A percentile compares a stretch with the other conserved stretches of the same genome.
These are phyloP conservation scores for Cercospora sp. DNA, from an alignment of 2,329 filamentous ascomycete genomes.

Conservation along the genomic window DNA sequence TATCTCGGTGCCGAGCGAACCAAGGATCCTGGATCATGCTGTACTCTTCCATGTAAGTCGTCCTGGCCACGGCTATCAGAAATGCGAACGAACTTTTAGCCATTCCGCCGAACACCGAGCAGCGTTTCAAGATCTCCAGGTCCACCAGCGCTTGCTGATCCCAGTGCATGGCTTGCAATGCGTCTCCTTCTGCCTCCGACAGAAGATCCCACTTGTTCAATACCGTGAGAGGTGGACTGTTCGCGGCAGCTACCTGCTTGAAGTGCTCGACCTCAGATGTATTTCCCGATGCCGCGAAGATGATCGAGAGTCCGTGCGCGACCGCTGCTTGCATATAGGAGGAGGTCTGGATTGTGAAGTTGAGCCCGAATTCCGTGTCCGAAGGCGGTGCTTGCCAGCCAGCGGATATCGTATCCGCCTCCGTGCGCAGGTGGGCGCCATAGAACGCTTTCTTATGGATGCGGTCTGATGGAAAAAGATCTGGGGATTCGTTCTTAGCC, in stretches of 20 bases:
- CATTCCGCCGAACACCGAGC: constrained; percentile 46
- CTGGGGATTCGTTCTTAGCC: constrained; percentile 25
- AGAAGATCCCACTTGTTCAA: constrained; percentile 47
- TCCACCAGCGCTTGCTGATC: constrained; percentile 53
- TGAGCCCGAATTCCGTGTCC: constrained; percentile 20
- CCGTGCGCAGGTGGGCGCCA: constrained; percentile 42
- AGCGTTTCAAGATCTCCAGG: constrained; percentile 50
- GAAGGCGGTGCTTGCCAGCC: constrained; percentile 26
- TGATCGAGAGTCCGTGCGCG: constrained; percentile 31
- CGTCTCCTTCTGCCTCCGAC: constrained; percentile 37
- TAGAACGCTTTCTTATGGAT: constrained; percentile 35
- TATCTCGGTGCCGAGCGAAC: constrained; percentile 6
- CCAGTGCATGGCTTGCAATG: constrained; percentile 44
- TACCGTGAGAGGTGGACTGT: constrained; percentile 42
- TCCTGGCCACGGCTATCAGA: constrained; percentile 47
- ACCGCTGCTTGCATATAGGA: constrained; percentile 39
- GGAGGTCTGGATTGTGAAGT: constrained; percentile 37
- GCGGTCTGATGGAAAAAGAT: constrained; percentile 19
- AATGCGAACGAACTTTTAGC: constrained; percentile 48
- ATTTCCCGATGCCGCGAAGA: constrained; percentile 48
- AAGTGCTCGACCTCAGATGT: constrained; percentile 41
- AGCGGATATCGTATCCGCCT: constrained; percentile 34
- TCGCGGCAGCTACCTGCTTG: constrained; percentile 35
- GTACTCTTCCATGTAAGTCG: constrained; percentile 24
- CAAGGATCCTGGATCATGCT: constrained; percentile 9